These are phyloP conservation scores for Sporothrix curviconia DNA, from an alignment of 2,329 filamentous ascomycete genomes.

Conservation along the genomic window DNA sequence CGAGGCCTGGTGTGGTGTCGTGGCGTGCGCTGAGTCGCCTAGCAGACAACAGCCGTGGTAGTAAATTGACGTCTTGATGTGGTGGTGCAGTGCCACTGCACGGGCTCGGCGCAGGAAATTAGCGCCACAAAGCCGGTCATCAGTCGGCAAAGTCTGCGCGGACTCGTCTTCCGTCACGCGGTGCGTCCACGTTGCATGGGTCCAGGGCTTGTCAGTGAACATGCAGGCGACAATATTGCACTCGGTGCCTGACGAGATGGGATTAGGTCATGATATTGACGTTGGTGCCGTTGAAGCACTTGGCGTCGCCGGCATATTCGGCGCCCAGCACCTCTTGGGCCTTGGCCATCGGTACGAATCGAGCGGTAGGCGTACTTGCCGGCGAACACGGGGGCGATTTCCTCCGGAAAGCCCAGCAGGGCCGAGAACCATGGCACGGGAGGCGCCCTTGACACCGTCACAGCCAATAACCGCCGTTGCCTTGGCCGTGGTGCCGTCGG, in stretches of 20 bases:
- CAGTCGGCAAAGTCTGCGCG: neutral
- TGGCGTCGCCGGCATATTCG: conserved; percentile 22
- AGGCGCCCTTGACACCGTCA: conserved; percentile 56
- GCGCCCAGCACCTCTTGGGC: conserved; percentile 37
- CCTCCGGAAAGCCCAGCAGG: neutral
- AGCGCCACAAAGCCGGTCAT: conserved; percentile 8
- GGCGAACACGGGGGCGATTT: conserved; percentile 37
- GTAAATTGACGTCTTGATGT: conserved; percentile 36
- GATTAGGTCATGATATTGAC: conserved; percentile 30
- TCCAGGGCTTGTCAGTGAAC: conserved; percentile 8
- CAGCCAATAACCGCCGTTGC: conserved; percentile 46
- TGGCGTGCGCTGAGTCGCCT: conserved; percentile 52
- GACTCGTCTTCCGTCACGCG: conserved; percentile 24
- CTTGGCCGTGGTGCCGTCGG: conserved; percentile 22
- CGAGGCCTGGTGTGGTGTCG: conserved; percentile 19
- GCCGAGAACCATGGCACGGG: conserved; percentile 45
- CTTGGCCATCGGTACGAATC: conserved; percentile 43
- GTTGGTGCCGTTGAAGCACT: conserved; percentile 28
- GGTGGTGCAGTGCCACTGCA: conserved; percentile 12
- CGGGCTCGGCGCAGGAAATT: conserved; percentile 1
- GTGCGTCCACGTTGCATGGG: conserved; percentile 28
- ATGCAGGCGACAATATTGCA: conserved; percentile 18
- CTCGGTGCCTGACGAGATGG: conserved; percentile 14
- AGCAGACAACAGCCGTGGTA: conserved; percentile 45
- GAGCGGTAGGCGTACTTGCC: conserved; percentile 55